Evolutionary conservation across 2,329 filamentous ascomycete species (phyloP).

Genomic region (Huntiella savannae): DNA sequence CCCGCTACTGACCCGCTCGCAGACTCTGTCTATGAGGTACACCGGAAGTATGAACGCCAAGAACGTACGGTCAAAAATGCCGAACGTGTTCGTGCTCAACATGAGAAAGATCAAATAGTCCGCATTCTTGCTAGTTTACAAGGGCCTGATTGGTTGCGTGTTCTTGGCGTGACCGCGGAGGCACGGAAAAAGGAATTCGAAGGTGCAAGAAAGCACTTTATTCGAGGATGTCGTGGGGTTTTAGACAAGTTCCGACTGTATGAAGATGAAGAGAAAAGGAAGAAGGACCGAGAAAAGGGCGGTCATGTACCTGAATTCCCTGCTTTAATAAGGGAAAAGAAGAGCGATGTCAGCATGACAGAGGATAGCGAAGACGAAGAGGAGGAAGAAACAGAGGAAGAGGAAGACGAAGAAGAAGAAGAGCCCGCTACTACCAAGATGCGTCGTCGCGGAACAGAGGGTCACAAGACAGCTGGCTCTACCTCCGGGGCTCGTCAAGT

Average conservation of each 20-base stretch:
- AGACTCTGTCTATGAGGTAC: slow-evolving; percentile 34
- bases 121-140: slow-evolving; percentile 61
- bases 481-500: too few relatives aligned
- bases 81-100: slow-evolving; percentile 44
- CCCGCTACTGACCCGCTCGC: slow-evolving; percentile 32
- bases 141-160: slow-evolving; percentile 79
- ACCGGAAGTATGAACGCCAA: slow-evolving; percentile 38
- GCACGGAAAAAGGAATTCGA: slow-evolving; percentile 74
- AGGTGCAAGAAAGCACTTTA: slow-evolving; percentile 66
- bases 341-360: slow-evolving; percentile 5
- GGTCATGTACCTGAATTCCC: slow-evolving; percentile 15
- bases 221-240: slow-evolving; percentile 61
- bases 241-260: slow-evolving; percentile 75
- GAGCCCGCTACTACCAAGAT: background rate
- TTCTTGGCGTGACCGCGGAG: slow-evolving; percentile 79
- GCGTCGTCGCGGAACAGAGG: too few relatives aligned
- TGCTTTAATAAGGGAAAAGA: slow-evolving; percentile 13
- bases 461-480: too few relatives aligned
- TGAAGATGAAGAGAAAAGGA: slow-evolving; percentile 71
- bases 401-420: background rate
- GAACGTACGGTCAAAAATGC: slow-evolving; percentile 45
- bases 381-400: background rate
- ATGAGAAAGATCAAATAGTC: slow-evolving; percentile 46
- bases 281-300: slow-evolving; percentile 51
- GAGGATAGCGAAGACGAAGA: background rate